Evolutionary conservation across 257 asterid genomes (phyloP), one percentile per base, ranked within the genome.

Genomic region (Forsythia viridissima): DNA sequence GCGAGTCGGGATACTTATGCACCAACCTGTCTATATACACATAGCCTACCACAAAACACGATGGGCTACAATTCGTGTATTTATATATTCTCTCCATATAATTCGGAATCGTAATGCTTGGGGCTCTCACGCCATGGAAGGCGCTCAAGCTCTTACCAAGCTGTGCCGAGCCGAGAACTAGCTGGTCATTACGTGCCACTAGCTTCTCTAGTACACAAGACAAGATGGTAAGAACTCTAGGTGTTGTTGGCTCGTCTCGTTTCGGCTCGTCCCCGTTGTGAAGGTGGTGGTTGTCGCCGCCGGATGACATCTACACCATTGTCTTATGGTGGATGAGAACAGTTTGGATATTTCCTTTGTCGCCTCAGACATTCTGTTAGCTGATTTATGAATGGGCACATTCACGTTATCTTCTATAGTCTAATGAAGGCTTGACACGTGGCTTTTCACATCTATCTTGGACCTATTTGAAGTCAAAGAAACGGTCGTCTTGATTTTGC

Each of bases 1-100:
- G 92, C 1, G 96, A 91, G 66, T 89, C 92, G 1, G 98, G 98
- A 72, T 82, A 85, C 71, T 79, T 90, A 75, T 94, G 98, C 30
- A 89, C 86, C 84, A 94, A 76, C 72, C 98, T 77, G 43, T 94
- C 98, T 4, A 93, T 88, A 21, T 93, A 93, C 38, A 93, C 95
- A 82, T 88, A 91, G 20, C 96, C 97, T 78, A 93, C 93, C 79
- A 93, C 96, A 73, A 90, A 91, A 76, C 97, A 93, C 63, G 97
- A 84, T 36, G 96, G 94, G 79, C 98, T 93, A 72, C 96, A 94
- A 77, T 85, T 82, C 15, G 96, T 88, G 86, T 94, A 94, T 84
- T 94, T 94, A 59, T 90, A 93, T 43, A 94, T 91, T 59, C 98
- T 87, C 88, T 94, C 95, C 74, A 93, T 75, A 70, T 94, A 92